Base-by-base conservation (phyloP, 495 filamentous ascomycete genomes). In the Pseudevernia furfuracea region DNA sequence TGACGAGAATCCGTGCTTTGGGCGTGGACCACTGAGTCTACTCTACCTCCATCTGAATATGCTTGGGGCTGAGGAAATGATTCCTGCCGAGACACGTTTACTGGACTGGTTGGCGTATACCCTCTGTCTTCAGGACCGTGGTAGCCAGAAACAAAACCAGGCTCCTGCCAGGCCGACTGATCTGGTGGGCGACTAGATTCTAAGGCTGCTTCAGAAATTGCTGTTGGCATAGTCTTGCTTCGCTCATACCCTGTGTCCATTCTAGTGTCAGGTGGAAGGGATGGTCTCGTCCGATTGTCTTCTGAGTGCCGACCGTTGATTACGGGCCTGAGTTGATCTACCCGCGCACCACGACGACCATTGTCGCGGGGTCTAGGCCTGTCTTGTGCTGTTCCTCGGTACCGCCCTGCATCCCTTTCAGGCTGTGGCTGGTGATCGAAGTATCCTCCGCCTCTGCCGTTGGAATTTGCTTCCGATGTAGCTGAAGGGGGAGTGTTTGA, bases 121-220 rank as follows among this genome's bases (percentile, higher is more conserved):
- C 30, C 60, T 39, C 59, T 61, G 23, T 66, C 64, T 25, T 73
- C 70, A 34, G 74, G 72, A 28, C 74, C 71, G 39, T 71, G 65
- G 58, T 74, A 73, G 28, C 74, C 68, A 49, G 67, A 67, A 30
- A 68, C 59, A 36, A 71, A 66, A 21, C 69, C 72, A 58, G 74
- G 74, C 58, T 75, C 74, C 57, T 64, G 60, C 70, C 71, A 71
- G 59, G 48, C 28, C 15, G 66, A 32, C 6, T 48, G 61, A 44
- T 62, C 58, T 23, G 39, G 3, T 48, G 44, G 58, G 32, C 41
- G 36, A 36, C 61, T 41, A 49, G 49, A 23, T 48, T 59, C 52
- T 8, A 57, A 32, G 28, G 59, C n/a, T 36, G 58, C 48, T 57
- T 63, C 61, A n/a, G 69, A 60, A 8, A 69, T 21, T 8, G 62